phyloP scores from a whole-genome alignment of 495 filamentous ascomycete genomes.

The Pyrenula aspistea region DNA sequence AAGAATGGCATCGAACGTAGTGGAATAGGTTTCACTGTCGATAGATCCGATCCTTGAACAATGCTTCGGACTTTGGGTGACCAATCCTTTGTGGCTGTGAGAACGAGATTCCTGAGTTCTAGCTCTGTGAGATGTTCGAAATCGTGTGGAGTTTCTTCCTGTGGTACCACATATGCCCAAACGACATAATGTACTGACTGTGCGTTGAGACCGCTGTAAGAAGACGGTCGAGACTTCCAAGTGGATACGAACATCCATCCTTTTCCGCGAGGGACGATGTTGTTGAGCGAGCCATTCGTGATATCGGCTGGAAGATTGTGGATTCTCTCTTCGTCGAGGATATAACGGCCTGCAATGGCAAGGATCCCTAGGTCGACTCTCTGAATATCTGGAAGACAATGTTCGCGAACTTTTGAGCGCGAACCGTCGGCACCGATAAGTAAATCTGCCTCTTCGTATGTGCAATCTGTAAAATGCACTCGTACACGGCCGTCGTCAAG shows the following conservation, averaged over 20 bases:
- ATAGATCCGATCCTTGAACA: not conserved
- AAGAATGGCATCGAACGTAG: not conserved
- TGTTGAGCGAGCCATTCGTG: not conserved
- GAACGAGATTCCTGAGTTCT: not conserved
- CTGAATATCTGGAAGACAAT: conserved; percentile 26
- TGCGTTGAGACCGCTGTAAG: too few relatives aligned
- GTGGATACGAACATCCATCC: not conserved
- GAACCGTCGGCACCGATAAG: conserved; percentile 37
- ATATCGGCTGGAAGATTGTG: not conserved
- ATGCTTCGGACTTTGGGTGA: not conserved
- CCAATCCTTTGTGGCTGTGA: not conserved
- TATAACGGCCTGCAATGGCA: not conserved
- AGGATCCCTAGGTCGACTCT: conserved; percentile 27
- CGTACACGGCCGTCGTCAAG: conserved; percentile 14
- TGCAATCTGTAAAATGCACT: conserved; percentile 27
- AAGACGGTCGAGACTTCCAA: too few relatives aligned
- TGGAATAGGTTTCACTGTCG: not conserved
- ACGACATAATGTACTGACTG: not conserved
- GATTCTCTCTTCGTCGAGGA: not conserved
- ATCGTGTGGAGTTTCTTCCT: not conserved
- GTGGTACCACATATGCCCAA: not conserved
- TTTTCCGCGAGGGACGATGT: not conserved
- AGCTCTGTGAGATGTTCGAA: not conserved
- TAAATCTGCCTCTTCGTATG: conserved; percentile 18
- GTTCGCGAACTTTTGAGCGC: conserved; percentile 23